Base-by-base conservation (phyloP, 768 basidiomycete genomes). In the Rhodotorula taiwanensis region DNA sequence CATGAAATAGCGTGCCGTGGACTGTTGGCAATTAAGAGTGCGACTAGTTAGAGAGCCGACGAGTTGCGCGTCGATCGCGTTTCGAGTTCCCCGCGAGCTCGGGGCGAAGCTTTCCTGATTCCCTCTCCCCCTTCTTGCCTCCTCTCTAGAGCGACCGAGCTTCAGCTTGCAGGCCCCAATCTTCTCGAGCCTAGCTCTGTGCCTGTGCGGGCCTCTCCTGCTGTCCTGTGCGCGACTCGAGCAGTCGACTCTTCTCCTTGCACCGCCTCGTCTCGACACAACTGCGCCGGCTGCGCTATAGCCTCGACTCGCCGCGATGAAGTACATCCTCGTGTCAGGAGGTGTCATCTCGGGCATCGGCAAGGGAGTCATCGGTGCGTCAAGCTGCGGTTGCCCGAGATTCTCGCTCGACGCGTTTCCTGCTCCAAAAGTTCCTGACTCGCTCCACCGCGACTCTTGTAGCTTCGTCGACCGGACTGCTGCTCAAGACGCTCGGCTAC, bases 281-380 rank as follows among this genome's bases (percentile, higher is more conserved):
- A n/a, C n/a, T n/a, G n/a, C n/a, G n/a, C n/a, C n/a, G n/a, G n/a
- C n/a, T n/a, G n/a, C n/a, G n/a, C n/a, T n/a, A n/a, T n/a, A n/a
- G 43, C 43, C 15, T 25, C 52, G 7, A 30, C 47, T 14, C 45
- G 43, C 39, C 11, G 21, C 34, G 33, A 91, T 88, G 64, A 97
- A 97, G 79, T 98, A 89, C 79, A 98, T 97, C 73, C 72, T 98
- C 68, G 89, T 99, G 34, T 90, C 88, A 43, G 94, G 94, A 62
- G 94, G 94, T 77, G 94, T 99, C 61, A 88, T 99, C 75, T 94
- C 90, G 73, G 94, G 94, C 58, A 99, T 99, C 73, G 94, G 94
- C 69, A 99, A 99, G 83, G 94, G 94, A 72, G 91, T 98, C 66
- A 97, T 99, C 74, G 94, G 94, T 97, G 76, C 58, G 79, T 60